Evolutionary conservation across 495 filamentous ascomycete species (phyloP).

Genomic region (Talaromyces nanjingensis): DNA sequence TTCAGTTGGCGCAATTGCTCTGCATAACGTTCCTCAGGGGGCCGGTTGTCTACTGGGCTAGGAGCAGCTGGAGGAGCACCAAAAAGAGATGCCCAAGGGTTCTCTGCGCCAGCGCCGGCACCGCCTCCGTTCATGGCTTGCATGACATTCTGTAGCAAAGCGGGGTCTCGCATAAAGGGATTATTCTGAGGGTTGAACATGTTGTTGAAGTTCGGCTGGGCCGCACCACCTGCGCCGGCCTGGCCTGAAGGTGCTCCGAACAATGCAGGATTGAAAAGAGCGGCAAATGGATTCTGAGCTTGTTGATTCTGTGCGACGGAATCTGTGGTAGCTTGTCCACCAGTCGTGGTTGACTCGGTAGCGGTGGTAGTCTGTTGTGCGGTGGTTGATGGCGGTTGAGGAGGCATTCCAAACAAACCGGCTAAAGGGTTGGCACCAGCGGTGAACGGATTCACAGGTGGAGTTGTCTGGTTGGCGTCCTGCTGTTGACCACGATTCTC

Average conservation of each 20-base stretch:
- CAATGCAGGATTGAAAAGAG: constrained; percentile 41
- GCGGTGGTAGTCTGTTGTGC: not conserved
- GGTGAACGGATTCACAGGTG: constrained; percentile 18
- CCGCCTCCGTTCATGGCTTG: constrained; percentile 33
- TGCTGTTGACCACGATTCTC: constrained; percentile 31
- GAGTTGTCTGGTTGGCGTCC: constrained; percentile 16
- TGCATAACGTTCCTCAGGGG: constrained; percentile 89
- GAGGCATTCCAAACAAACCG: constrained; percentile 48
- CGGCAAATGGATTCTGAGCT: constrained; percentile 47
- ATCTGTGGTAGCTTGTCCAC: constrained; percentile 20
- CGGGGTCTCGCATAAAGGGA: constrained; percentile 43
- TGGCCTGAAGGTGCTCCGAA: constrained; percentile 17
- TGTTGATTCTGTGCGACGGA: constrained; percentile 18
- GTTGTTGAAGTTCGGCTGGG: constrained; percentile 28
- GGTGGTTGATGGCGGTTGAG: not conserved
- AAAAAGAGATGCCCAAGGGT: constrained; percentile 32
- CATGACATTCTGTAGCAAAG: constrained; percentile 40
- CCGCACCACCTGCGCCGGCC: constrained; percentile 3
- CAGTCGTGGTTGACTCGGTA: constrained; percentile 11
- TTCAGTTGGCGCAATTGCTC: constrained; percentile 89
- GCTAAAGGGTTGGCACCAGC: constrained; percentile 65
- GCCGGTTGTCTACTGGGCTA: constrained; percentile 67
- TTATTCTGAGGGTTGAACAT: constrained; percentile 42
- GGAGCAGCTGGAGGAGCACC: constrained; percentile 20
- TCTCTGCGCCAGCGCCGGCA: constrained; percentile 22